Base-by-base conservation (phyloP, 148 eudicot genomes). In the Agrostemma githago region DNA sequence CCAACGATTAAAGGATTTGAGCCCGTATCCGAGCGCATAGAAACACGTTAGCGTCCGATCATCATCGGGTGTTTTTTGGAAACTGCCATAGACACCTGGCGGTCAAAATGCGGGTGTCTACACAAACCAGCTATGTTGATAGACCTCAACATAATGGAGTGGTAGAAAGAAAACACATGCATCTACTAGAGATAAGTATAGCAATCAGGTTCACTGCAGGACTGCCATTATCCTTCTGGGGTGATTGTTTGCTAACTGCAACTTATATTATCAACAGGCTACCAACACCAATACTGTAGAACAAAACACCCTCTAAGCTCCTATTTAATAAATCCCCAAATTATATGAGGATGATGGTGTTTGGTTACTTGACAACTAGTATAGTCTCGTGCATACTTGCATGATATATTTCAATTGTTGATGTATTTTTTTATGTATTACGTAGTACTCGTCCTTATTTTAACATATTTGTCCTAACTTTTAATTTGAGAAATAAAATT, bases 171-270 rank as follows among this genome's bases (percentile, higher is more conserved):
- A 70, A 53, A 19, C 72, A 48, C 6, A 37, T 43, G 6, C 41
- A 56, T 37, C 1, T 71, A 2, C 64, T 71, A 14, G 74, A 71
- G n/a, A 71, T 71, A 38, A 38, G 44, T n/a, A 56, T 63, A 14
- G 46, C 63, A 8, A 17, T 71, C 3, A 56, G 74, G 16, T 16
- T 71, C 6, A 38, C 38, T 12, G 40, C 74, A 37, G 63, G 48
- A 1, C 17, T 71, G 2, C 62, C 73, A 5, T 5, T 53, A 8
- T 8, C 7, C 5, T 70, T 17, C 15, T 70, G 62, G 73, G 73
- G 73, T 14, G 73, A 70, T 5, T 54, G 73, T 70, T 44, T 70
- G 8, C 20, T 70, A 1, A 54, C 63, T 4, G 63, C 63, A 5
- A 21, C 40, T 12, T n/a, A 34, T 14, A 56, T 71, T 8, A 71